Conservation (phyloP, 2,329 filamentous ascomycete species). For the Fusarium anguioides region DNA sequence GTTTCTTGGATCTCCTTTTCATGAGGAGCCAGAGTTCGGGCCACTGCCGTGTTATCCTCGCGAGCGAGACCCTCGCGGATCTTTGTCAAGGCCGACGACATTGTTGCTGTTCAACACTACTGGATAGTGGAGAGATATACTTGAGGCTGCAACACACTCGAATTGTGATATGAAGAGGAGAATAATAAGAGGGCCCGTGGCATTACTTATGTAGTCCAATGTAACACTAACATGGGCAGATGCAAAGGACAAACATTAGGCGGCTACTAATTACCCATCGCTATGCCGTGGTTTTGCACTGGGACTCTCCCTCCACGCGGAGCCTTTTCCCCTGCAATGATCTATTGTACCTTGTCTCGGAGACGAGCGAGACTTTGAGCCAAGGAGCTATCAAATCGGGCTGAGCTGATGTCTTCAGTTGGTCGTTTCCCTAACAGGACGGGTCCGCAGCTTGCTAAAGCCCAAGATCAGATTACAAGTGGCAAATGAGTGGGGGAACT, state of each 20-base stretch:
- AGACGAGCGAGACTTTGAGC: conserved; percentile 1
- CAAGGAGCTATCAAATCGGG: conserved; percentile 15
- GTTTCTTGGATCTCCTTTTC: conserved; percentile 18
- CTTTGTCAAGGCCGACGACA: conserved; percentile 37
- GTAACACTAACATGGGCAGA: conserved; percentile 19
- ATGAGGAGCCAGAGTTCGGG: conserved; percentile 19
- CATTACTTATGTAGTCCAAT: conserved; percentile 28
- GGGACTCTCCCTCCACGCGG: conserved; percentile 3
- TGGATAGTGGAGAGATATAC: not conserved
- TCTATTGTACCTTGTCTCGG: not conserved
- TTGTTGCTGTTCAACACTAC: conserved; percentile 5
- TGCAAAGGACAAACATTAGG: not conserved
- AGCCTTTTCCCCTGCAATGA: conserved; percentile 1
- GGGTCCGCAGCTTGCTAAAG: conserved; percentile 11
- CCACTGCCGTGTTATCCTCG: conserved; percentile 22
- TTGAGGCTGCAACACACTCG: conserved; percentile 4
- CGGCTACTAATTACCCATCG: too few species aligned
- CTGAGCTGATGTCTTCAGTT: conserved; percentile 15
- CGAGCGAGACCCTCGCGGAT: conserved; percentile 24
- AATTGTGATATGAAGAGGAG: not conserved
- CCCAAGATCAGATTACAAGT: conserved; percentile 23
- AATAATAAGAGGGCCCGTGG: conserved; percentile 8
- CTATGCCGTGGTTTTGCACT: conserved; percentile 3
- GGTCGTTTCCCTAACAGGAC: conserved; percentile 22
- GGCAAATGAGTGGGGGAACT: conserved; percentile 29